Evolutionary conservation across 1,139 yeast species (phyloP).

Genomic region (Zygoascus sp.): DNA sequence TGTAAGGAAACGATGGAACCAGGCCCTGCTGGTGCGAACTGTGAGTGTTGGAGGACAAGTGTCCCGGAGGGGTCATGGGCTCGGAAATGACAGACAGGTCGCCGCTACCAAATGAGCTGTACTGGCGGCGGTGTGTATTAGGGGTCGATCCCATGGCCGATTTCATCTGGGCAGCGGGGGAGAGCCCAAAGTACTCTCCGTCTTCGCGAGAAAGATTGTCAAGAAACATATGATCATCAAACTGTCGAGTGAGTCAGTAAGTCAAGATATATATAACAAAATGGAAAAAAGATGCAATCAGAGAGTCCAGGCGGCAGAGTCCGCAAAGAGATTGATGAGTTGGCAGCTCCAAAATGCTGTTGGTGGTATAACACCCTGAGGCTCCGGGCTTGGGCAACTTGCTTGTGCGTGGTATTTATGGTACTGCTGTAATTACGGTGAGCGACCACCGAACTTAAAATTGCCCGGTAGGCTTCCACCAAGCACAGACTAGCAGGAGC

Average conservation of each 20-base stretch:
- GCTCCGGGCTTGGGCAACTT: neutral
- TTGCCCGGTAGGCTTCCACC: neutral
- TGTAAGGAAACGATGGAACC: neutral
- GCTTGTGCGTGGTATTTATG: slow-evolving; percentile 6
- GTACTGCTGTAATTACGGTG: slow-evolving; percentile 5
- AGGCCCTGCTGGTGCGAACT: slow-evolving; percentile 3
- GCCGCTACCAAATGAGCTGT: slow-evolving; percentile 11
- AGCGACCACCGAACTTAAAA: slow-evolving; percentile 5
- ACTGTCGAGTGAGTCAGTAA: slow-evolving; percentile 1
- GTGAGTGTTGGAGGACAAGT: neutral
- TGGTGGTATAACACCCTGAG: neutral
- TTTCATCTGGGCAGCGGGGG: neutral
- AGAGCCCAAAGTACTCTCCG: slow-evolving; percentile 11
- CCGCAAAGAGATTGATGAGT: no score
- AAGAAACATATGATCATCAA: slow-evolving; percentile 11
- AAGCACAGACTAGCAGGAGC: neutral
- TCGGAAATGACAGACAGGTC: slow-evolving; percentile 8
- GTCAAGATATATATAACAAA: neutral
- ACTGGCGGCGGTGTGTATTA: slow-evolving; percentile 11
- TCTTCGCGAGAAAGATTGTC: slow-evolving; percentile 6
- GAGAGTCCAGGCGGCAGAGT: no score
- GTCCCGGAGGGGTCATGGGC: slow-evolving; percentile 12
- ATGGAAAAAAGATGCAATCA: neutral
- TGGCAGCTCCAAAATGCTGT: neutral
- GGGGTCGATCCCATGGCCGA: slow-evolving; percentile 5